A percentile compares a stretch with the other conserved stretches of the same genome.
These are phyloP conservation scores for Chrysanthemum lavandulifolium DNA, from an alignment of 129 eudicot species.

Conservation along the genomic window DNA sequence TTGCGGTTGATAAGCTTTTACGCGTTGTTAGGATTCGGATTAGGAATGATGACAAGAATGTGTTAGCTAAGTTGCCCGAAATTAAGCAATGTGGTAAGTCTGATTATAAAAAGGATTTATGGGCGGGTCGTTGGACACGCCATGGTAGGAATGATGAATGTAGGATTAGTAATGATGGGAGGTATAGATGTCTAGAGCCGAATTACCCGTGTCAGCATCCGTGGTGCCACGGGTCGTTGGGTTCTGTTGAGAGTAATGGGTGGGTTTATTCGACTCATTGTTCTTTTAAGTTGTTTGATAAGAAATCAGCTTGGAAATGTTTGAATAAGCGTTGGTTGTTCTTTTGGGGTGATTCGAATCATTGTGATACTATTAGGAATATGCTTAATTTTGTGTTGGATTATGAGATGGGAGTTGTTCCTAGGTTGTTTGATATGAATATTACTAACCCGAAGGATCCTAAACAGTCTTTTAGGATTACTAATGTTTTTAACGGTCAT, in stretches of 20 bases:
- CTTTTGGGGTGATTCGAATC: conserved; percentile 98
- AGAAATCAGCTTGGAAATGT: conserved; percentile 78
- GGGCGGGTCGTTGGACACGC: conserved; percentile 98
- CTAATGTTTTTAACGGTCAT: conserved; percentile 92
- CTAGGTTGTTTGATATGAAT: conserved; percentile 69
- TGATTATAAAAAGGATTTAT: conserved; percentile 53
- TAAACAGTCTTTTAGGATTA: conserved; percentile 56
- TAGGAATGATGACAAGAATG: conserved; percentile 27
- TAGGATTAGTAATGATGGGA: conserved; percentile 62
- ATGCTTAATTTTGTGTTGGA: conserved; percentile 60
- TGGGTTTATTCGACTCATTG: conserved; percentile 97
- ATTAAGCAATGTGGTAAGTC: conserved; percentile 44
- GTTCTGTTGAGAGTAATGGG: conserved; percentile 80
- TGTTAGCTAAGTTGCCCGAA: conserved; percentile 33
- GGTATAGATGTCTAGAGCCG: conserved; percentile 62
- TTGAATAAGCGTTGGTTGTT: conserved; percentile 78
- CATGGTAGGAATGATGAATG: conserved; percentile 71
- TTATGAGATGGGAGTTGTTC: conserved; percentile 41
- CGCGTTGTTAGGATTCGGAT: conserved; percentile 52
- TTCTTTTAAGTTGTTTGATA: conserved; percentile 60
- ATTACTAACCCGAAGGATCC: conserved; percentile 74
- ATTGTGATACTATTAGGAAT: conserved; percentile 85
- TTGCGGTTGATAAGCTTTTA: conserved; percentile 56
- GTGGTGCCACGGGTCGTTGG: conserved; percentile 84
- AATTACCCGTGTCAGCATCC: conserved; percentile 68